These are phyloP conservation scores for Citropsis articulata DNA, from an alignment of 345 rosid species.

Conservation along the genomic window DNA sequence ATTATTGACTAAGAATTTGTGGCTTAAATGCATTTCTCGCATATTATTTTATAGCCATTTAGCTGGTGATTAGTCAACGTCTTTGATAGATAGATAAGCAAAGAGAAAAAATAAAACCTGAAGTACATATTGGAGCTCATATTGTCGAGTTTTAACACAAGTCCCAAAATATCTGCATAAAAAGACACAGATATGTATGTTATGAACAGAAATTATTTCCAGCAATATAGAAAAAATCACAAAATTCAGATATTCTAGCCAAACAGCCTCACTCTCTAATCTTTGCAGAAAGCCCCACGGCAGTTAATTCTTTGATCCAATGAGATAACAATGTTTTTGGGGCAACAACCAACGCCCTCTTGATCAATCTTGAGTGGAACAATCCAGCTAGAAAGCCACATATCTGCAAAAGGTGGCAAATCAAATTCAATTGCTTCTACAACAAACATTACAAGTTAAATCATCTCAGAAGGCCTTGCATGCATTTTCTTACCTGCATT, in stretches of 20 bases:
- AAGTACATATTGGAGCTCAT: constrained; percentile 80
- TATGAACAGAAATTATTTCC: not conserved
- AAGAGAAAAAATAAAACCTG: constrained; percentile 48
- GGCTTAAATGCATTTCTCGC: not conserved
- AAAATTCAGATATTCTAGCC: constrained; percentile 5
- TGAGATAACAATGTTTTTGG: constrained; percentile 93
- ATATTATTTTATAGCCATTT: not conserved
- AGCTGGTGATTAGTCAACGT: not conserved
- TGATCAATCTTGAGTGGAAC: constrained; percentile 74
- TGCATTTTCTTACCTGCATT: constrained; percentile 73
- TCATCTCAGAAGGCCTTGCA: not conserved
- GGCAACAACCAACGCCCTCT: constrained; percentile 80
- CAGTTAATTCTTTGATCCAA: constrained; percentile 91
- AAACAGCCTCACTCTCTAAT: constrained; percentile 76
- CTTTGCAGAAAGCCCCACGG: constrained; percentile 78
- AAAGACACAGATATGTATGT: constrained; percentile 1
- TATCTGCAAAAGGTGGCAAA: constrained; percentile 47
- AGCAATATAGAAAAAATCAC: constrained; percentile 2
- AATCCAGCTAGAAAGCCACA: constrained; percentile 94
- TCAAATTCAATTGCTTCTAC: constrained; percentile 7
- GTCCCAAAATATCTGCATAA: constrained; percentile 70
- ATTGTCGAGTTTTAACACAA: constrained; percentile 70
- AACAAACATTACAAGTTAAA: not conserved
- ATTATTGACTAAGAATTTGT: not conserved
- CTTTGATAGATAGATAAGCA: constrained; percentile 1